Percentiles rank a stretch among this genome's conserved stretches.
Conservation (phyloP, 2,329 filamentous ascomycete species). For the Pseudopyrenochaeta lycopersici region DNA sequence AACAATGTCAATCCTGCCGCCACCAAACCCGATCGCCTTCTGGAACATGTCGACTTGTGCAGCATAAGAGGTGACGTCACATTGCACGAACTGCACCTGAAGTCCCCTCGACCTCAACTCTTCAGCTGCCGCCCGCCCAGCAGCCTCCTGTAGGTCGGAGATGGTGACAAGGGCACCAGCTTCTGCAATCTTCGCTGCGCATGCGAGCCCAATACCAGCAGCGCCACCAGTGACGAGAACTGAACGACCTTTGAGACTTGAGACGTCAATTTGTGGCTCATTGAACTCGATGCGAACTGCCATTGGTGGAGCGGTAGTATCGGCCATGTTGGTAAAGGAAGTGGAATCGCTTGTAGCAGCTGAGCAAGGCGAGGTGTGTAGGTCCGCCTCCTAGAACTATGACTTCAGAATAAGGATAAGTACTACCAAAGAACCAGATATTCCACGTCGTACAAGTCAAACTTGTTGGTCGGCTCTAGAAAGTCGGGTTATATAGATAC, state of each 20-base stretch:
- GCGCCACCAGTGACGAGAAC: slow-evolving; percentile 38
- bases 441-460: too few species aligned
- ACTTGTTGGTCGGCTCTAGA: too few species aligned
- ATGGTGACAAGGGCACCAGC: slow-evolving; percentile 36
- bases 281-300: slow-evolving; percentile 7
- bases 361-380: too few species aligned
- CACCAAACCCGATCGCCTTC: slow-evolving; percentile 33
- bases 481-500: too few species aligned
- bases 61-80: slow-evolving; percentile 41
- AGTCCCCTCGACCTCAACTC: slow-evolving; percentile 21
- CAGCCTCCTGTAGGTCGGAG: slow-evolving; percentile 27
- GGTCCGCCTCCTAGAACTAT: too few species aligned
- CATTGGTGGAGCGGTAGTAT: neutral
- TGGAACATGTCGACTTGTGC: slow-evolving; percentile 44
- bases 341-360: too few species aligned
- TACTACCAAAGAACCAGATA: too few species aligned
- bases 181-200: slow-evolving; percentile 26
- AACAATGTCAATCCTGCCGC: slow-evolving; percentile 39
- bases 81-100: slow-evolving; percentile 39
- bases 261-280: neutral
- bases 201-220: slow-evolving; percentile 37
- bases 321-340: slow-evolving; percentile 3
- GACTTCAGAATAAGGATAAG: too few species aligned
- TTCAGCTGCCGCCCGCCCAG: slow-evolving; percentile 15
- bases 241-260: slow-evolving; percentile 26